Evolutionary conservation across 2,329 filamentous ascomycete species (phyloP).

Genomic region (Diaporthe helianthi): DNA sequence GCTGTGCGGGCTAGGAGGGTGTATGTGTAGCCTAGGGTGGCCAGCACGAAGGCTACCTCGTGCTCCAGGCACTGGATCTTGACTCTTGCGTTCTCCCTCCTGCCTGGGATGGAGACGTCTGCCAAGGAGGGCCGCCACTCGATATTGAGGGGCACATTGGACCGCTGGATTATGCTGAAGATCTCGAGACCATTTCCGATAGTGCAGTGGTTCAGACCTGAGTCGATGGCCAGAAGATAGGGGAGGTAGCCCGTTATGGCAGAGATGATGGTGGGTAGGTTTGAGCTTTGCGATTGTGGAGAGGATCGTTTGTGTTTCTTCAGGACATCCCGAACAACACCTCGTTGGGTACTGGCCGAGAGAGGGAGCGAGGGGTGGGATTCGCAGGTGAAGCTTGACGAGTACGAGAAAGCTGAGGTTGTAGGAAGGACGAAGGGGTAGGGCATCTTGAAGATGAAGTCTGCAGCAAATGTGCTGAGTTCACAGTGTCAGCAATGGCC

Average conservation of each 20-base stretch:
- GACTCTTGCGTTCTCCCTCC: constrained; percentile 67
- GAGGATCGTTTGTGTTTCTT: constrained; percentile 92
- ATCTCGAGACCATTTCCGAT: constrained; percentile 60
- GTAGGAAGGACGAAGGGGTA: constrained; percentile 89
- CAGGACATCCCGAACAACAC: constrained; percentile 80
- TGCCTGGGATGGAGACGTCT: constrained; percentile 66
- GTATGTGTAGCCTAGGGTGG: constrained; percentile 78
- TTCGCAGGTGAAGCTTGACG: constrained; percentile 75
- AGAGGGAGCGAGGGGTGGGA: constrained; percentile 90
- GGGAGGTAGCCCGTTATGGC: constrained; percentile 81
- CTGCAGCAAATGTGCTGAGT: constrained; percentile 2
- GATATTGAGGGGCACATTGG: constrained; percentile 67
- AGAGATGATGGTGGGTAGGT: constrained; percentile 73
- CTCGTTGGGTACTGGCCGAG: constrained; percentile 81
- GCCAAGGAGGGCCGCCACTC: constrained; percentile 87
- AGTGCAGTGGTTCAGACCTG: constrained; percentile 66
- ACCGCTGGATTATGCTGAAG: constrained; percentile 65
- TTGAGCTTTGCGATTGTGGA: constrained; percentile 70
- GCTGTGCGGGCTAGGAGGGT: constrained; percentile 74
- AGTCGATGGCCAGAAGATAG: constrained; percentile 79
- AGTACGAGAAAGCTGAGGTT: constrained; percentile 85
- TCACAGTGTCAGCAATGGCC: background rate
- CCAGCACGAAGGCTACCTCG: constrained; percentile 81
- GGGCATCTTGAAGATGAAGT: constrained; percentile 69
- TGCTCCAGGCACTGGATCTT: constrained; percentile 78